Evolutionary conservation across 768 basidiomycete genomes (phyloP).

Genomic region (Chiua virens): DNA sequence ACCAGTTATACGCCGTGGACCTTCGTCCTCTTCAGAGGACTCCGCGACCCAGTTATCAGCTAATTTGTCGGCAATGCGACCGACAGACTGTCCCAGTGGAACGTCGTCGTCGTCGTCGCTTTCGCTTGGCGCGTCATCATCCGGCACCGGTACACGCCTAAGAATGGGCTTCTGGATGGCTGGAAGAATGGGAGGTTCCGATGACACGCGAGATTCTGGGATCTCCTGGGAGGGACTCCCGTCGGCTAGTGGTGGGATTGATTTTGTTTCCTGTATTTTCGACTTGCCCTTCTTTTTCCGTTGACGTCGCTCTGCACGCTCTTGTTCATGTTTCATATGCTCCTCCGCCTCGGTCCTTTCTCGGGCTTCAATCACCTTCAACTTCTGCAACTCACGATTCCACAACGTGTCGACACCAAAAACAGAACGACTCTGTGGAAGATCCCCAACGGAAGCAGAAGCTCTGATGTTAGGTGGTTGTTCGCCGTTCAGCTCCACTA

Average conservation of each 20-base stretch:
- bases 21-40: slow-evolving; percentile 63
- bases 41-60: slow-evolving; percentile 46
- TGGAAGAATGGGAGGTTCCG: slow-evolving; percentile 33
- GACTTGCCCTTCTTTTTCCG: slow-evolving; percentile 42
- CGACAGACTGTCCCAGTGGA: slow-evolving; percentile 20
- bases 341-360: slow-evolving; percentile 63
- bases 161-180: slow-evolving; percentile 35
- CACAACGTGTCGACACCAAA: slow-evolving; percentile 94
- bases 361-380: slow-evolving; percentile 70
- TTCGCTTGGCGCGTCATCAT: slow-evolving; percentile 46
- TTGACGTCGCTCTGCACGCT: slow-evolving; percentile 38
- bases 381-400: slow-evolving; percentile 84
- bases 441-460: slow-evolving; percentile 32
- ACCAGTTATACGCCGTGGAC: slow-evolving; percentile 57
- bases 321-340: slow-evolving; percentile 44
- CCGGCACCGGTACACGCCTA: slow-evolving; percentile 29
- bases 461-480: slow-evolving; percentile 30
- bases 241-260: slow-evolving; percentile 24
- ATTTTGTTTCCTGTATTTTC: slow-evolving; percentile 46
- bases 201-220: slow-evolving; percentile 15
- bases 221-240: slow-evolving; percentile 33
- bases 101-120: slow-evolving; percentile 51
- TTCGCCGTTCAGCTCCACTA: slow-evolving; percentile 60
- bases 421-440: slow-evolving; percentile 65
- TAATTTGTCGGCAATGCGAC: slow-evolving; percentile 20